A percentile compares a stretch with the other conserved stretches of the same genome.
Evolutionary conservation across 2,329 filamentous ascomycete genomes (phyloP).

Genomic region (Fusarium udum): DNA sequence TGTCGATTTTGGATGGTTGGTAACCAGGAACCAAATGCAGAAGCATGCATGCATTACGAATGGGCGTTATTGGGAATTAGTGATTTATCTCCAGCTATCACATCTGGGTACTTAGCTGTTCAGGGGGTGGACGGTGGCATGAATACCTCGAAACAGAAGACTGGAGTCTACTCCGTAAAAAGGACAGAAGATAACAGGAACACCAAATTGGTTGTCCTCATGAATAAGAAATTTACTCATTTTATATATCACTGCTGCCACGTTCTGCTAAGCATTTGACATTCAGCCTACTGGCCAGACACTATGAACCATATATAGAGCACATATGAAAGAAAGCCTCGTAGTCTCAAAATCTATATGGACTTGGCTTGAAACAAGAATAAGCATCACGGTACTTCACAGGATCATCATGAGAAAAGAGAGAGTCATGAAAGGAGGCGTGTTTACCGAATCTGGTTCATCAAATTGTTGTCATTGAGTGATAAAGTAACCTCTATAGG

Average conservation of each 20-base stretch:
- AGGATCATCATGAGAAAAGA: neutral
- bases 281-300: neutral
- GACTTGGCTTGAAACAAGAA: neutral
- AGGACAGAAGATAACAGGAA: neutral
- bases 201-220: neutral
- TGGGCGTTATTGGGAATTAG: constrained; percentile 37
- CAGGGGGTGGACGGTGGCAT: neutral
- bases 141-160: constrained; percentile 6
- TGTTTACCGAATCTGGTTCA: neutral
- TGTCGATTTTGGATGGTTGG: constrained; percentile 18
- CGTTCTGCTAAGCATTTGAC: neutral
- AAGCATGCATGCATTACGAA: constrained; percentile 40
- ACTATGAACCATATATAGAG: neutral
- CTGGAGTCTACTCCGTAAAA: neutral
- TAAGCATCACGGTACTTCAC: neutral
- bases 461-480: neutral
- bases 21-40: constrained; percentile 22
- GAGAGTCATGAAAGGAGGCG: neutral
- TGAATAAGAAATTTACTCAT: neutral
- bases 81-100: constrained; percentile 12
- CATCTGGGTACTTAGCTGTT: neutral
- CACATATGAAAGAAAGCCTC: neutral
- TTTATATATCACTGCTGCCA: neutral
- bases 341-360: neutral
- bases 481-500: neutral